phyloP scores from a whole-genome alignment of 2,329 filamentous ascomycete genomes.

The Aureobasidium subglaciale region DNA sequence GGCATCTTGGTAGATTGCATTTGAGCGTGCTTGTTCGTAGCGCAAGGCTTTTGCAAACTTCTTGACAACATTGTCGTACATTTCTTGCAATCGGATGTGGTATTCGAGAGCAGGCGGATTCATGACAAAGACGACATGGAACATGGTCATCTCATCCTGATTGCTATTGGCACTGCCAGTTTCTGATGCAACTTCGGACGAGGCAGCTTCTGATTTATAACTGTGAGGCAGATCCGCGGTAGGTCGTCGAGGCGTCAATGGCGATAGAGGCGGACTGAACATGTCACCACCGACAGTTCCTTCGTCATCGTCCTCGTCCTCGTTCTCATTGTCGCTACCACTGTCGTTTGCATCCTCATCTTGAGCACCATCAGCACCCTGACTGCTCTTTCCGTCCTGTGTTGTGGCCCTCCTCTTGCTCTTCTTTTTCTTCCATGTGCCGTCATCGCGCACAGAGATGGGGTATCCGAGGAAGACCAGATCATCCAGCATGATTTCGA shows the following conservation, averaged over 20 bases:
- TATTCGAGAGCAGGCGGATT: constrained; percentile 72
- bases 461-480: constrained; percentile 76
- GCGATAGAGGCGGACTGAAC: constrained; percentile 3
- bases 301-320: not conserved
- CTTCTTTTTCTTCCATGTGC: constrained; percentile 56
- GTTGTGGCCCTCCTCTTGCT: constrained; percentile 3
- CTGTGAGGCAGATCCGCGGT: not conserved
- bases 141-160: constrained; percentile 78
- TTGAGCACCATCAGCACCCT: not conserved
- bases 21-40: constrained; percentile 80
- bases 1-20: constrained; percentile 88
- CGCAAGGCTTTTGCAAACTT: constrained; percentile 90
- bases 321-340: constrained; percentile 3
- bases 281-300: not conserved
- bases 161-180: constrained; percentile 26
- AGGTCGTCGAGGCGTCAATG: constrained; percentile 6
- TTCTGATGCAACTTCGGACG: constrained; percentile 22
- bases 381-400: not conserved
- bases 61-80: constrained; percentile 84
- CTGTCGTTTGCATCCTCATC: not conserved
- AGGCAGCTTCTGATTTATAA: not conserved
- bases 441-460: constrained; percentile 72
- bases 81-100: constrained; percentile 63
- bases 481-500: constrained; percentile 75
- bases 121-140: constrained; percentile 90